Percentiles rank a stretch among this genome's conserved stretches.
Evolutionary conservation across 768 basidiomycete species (phyloP).

Genomic region (Chalciporus pseudorubinellus): DNA sequence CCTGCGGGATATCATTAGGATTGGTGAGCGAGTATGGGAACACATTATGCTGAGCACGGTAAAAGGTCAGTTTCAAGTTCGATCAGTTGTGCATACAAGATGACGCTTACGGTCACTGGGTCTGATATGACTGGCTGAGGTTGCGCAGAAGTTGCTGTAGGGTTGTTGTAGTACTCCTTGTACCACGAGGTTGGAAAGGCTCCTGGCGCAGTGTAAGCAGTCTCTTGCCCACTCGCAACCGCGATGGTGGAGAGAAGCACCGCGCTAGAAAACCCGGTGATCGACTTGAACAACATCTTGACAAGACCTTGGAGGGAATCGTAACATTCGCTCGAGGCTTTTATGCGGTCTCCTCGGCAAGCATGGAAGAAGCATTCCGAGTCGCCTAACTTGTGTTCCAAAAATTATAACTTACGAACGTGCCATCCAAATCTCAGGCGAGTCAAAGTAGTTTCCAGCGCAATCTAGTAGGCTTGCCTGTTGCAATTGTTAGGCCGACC

Average conservation of each 20-base stretch:
- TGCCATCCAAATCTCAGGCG: slow-evolving; percentile 15
- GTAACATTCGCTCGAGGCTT: neutral
- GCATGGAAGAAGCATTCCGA: too few relatives aligned
- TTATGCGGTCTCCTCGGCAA: slow-evolving; percentile 7
- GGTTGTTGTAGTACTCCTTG: slow-evolving; percentile 65
- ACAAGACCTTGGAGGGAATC: neutral
- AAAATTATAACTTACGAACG: slow-evolving; percentile 19
- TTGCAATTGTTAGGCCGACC: too few relatives aligned
- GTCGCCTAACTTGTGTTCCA: too few relatives aligned
- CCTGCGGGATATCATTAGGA: slow-evolving; percentile 56
- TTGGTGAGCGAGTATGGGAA: slow-evolving; percentile 65
- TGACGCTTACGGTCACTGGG: slow-evolving; percentile 52
- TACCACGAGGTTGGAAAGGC: slow-evolving; percentile 65
- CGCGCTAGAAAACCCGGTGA: slow-evolving; percentile 1
- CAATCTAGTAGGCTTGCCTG: too few relatives aligned
- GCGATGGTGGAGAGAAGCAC: slow-evolving; percentile 6
- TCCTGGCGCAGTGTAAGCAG: slow-evolving; percentile 54
- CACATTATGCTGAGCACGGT: slow-evolving; percentile 44
- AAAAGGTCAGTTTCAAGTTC: neutral
- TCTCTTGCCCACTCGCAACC: slow-evolving; percentile 12
- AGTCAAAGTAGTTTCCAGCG: neutral
- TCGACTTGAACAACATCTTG: slow-evolving; percentile 13
- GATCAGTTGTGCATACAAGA: neutral
- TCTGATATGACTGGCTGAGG: slow-evolving; percentile 78
- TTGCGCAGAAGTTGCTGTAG: slow-evolving; percentile 69